A percentile compares a stretch with the other conserved stretches of the same genome.
Evolutionary conservation across 2,329 filamentous ascomycete species (phyloP).

Genomic region (Beauveria pseudobassiana): DNA sequence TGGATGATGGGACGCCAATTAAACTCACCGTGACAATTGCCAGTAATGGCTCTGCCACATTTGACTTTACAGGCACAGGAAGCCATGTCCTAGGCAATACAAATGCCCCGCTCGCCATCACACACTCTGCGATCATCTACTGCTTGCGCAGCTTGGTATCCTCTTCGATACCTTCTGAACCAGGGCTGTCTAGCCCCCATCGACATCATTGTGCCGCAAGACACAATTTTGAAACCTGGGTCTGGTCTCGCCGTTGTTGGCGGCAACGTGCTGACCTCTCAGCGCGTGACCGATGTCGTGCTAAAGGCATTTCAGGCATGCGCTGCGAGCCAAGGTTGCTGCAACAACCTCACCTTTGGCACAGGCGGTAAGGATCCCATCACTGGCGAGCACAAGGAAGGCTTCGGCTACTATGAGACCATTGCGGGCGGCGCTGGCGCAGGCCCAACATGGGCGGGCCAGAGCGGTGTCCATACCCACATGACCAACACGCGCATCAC

Average conservation of each 20-base stretch:
- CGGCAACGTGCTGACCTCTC: conserved; percentile 73
- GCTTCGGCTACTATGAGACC: conserved; percentile 84
- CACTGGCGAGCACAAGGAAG: conserved; percentile 35
- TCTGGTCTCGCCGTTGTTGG: conserved; percentile 75
- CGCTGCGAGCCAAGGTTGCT: conserved; percentile 71
- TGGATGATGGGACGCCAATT: conserved; percentile 83
- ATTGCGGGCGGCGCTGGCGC: conserved; percentile 73
- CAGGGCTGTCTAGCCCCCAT: conserved; percentile 78
- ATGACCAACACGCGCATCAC: conserved; percentile 86
- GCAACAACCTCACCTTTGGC: conserved; percentile 80
- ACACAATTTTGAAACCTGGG: conserved; percentile 66
- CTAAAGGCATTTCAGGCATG: conserved; percentile 73
- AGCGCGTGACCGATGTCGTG: conserved; percentile 77
- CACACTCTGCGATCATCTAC: conserved; percentile 66
- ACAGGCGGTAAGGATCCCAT: conserved; percentile 65
- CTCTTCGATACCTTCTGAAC: conserved; percentile 74
- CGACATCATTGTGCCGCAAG: conserved; percentile 63
- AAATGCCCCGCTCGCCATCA: conserved; percentile 27
- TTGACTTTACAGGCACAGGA: conserved; percentile 35
- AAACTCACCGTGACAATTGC: conserved; percentile 68
- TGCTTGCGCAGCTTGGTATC: conserved; percentile 73
- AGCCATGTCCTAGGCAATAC: conserved; percentile 25
- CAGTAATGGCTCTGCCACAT: conserved; percentile 65
- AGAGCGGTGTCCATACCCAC: conserved; percentile 70
- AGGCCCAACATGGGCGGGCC: conserved; percentile 64